A percentile compares a stretch with the other conserved stretches of the same genome.
Conservation (phyloP, 2,329 filamentous ascomycete species). For the Claviceps sp. region DNA sequence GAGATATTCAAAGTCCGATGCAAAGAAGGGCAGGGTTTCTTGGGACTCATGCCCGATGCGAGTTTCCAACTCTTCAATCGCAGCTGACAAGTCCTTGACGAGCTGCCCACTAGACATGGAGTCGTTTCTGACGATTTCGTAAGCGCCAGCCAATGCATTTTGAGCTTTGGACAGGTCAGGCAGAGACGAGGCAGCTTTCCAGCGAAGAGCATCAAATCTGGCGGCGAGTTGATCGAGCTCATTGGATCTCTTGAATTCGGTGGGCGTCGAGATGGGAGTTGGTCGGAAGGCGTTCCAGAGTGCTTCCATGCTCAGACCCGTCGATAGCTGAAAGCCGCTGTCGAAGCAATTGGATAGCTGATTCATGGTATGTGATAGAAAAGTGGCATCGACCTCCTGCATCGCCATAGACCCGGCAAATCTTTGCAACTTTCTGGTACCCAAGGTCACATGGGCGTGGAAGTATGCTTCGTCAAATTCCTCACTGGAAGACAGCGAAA, state of each 20-base stretch:
- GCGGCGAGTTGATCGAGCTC: slow-evolving; percentile 42
- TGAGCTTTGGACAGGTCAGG: slow-evolving; percentile 39
- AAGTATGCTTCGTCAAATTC: slow-evolving; percentile 50
- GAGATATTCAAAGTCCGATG: slow-evolving; percentile 41
- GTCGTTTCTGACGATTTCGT: slow-evolving; percentile 35
- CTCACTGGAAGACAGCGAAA: slow-evolving; percentile 28
- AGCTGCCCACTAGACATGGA: slow-evolving; percentile 30
- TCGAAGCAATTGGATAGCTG: slow-evolving; percentile 45
- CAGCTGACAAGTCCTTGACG: slow-evolving; percentile 33
- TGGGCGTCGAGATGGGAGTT: slow-evolving; percentile 33
- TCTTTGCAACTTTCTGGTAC: slow-evolving; percentile 28
- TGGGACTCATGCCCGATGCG: slow-evolving; percentile 28
- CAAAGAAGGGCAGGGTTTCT: slow-evolving; percentile 35
- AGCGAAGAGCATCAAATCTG: slow-evolving; percentile 47
- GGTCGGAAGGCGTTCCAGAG: slow-evolving; percentile 67
- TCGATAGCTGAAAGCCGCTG: slow-evolving; percentile 56
- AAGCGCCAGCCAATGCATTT: slow-evolving; percentile 40
- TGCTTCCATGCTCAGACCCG: slow-evolving; percentile 65
- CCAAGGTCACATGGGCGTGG: slow-evolving; percentile 46
- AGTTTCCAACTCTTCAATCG: slow-evolving; percentile 38
- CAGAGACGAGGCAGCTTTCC: slow-evolving; percentile 40
- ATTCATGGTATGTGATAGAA: slow-evolving; percentile 26
- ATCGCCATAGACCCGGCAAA: slow-evolving; percentile 14
- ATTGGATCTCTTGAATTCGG: slow-evolving; percentile 30
- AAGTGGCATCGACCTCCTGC: slow-evolving; percentile 16